Base-by-base conservation (phyloP, 768 basidiomycete species). In the Lentinula raphanica region DNA sequence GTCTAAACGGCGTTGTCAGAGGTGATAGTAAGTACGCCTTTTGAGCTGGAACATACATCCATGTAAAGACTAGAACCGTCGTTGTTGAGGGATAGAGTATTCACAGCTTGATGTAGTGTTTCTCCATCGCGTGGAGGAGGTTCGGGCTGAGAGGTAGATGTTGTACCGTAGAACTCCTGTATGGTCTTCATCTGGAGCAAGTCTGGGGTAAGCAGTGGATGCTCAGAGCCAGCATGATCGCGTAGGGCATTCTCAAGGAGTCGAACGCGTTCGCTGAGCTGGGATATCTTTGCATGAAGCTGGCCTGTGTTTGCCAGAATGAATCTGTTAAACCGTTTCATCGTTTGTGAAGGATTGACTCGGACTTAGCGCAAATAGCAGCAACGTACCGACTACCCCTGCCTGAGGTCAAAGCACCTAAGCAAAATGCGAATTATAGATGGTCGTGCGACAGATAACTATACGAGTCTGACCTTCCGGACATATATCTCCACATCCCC, bases 261-360 rank as follows among this genome's bases (percentile, higher is more conserved):
- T 48, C 83, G 77, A 29, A 87, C 83, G 45, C 86, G 83, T 64
- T 84, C 81, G 61, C 82, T 79, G 54, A 87, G 76, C 63, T 82
- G 75, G 12, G 76, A 74, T 4, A 86, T 85, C 69, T 84, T 85
- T 32, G 81, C 80, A 62, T 87, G 86, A 38, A 86, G 70, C 64
- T 85, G 82, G 59, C 84, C 84, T 7, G 85, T 85, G 63, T 85
- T 84, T 13, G 85, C 85, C 35, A 87, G 80, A 62, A 87, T 86
- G 60, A 86, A 87, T 55, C 85, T 85, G 59, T 46, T n/a, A n/a
- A n/a, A n/a, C n/a, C n/a, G n/a, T n/a, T n/a, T n/a, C n/a, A n/a
- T n/a, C n/a, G n/a, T n/a, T n/a, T n/a, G n/a, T n/a, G n/a, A n/a
- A n/a, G n/a, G n/a, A n/a, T n/a, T n/a, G n/a, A n/a, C n/a, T 35